Conservation (phyloP, 192 early-diverging fungal genomes). For the Coemansia sp. region DNA sequence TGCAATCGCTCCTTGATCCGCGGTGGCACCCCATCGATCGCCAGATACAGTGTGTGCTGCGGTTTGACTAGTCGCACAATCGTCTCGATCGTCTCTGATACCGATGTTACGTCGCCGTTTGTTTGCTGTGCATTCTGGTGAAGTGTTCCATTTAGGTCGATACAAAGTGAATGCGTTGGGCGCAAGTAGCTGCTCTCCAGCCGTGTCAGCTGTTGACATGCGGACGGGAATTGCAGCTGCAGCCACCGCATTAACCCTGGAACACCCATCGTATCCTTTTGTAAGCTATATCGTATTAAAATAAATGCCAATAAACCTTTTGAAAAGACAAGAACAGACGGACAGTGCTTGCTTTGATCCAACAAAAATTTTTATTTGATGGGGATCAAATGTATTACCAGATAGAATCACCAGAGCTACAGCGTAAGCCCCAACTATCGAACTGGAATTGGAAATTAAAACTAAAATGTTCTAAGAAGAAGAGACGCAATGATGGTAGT, state of each 20-base stretch:
- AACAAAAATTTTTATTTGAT: too few species aligned
- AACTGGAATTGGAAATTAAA: too few species aligned
- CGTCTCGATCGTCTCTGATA: slow-evolving; percentile 21
- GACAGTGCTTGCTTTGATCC: too few species aligned
- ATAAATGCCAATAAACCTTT: neutral
- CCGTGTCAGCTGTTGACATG: slow-evolving; percentile 22
- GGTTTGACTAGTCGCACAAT: slow-evolving; percentile 63
- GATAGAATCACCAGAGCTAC: too few species aligned
- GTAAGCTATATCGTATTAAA: neutral
- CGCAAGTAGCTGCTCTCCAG: slow-evolving; percentile 9
- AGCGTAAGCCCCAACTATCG: too few species aligned
- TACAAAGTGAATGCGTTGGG: slow-evolving; percentile 31
- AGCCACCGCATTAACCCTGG: slow-evolving; percentile 50
- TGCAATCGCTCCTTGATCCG: slow-evolving; percentile 98
- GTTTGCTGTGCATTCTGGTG: slow-evolving; percentile 24
- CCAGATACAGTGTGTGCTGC: slow-evolving; percentile 84
- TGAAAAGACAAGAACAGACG: neutral
- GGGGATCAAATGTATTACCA: too few species aligned
- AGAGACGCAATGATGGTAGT: too few species aligned
- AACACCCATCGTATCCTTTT: slow-evolving; percentile 31
- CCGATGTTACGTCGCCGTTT: slow-evolving; percentile 21
- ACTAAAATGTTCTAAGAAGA: too few species aligned
- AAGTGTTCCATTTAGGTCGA: slow-evolving; percentile 49
- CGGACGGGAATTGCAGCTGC: slow-evolving; percentile 33
- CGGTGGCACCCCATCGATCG: slow-evolving; percentile 94